Evolutionary conservation across 1,139 yeast species (phyloP), one percentile per base, ranked within the genome.

Genomic region (Yamadazyma friedrichii): DNA sequence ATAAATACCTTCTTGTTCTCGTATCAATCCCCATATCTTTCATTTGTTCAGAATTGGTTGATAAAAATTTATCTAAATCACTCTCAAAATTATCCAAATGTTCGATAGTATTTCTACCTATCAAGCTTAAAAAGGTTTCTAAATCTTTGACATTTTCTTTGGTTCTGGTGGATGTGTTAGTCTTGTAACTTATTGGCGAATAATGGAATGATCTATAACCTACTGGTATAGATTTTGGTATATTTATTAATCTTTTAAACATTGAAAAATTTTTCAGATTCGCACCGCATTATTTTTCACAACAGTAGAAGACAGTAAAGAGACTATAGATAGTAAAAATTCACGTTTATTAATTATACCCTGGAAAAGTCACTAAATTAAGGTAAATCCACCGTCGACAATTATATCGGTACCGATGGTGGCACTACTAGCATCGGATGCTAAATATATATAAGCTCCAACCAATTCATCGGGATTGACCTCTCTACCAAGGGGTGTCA

Each of bases 11-110:
- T 62, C 98, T 77, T 38, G 84, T 75, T 39, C 82, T 73, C 5
- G 81, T 76, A 44, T 88, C 94, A 36, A 91, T 72, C n/a, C 97
- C 98, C 62, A 81, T 73, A 40, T 78, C 79, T 60, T 88, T 88
- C 78, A 91, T 68, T 31, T 70, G 67, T 42, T 62, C 59, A 3
- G 89, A 76, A 12, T 74, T 59, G 46, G 83, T 72, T 17, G 61
- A 61, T 61, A 88, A 80, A 47, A 91, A 75, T 52, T 78, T 74
- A 28, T 79, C 73, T 85, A 95, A 87, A 47, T 80, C 74, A 35
- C 76, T 76, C 55, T 87, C 95, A 56, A 88, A 91, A 4, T 75
- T 61, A 38, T 84, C 94, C 10, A 71, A 67, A 54, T 82, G 82
- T 55, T 89, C 96, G 16, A 66, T 55, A 47, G 82, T 67, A 47